These are phyloP conservation scores for Collariella sp. DNA, from an alignment of 495 filamentous ascomycete species.

Conservation along the genomic window DNA sequence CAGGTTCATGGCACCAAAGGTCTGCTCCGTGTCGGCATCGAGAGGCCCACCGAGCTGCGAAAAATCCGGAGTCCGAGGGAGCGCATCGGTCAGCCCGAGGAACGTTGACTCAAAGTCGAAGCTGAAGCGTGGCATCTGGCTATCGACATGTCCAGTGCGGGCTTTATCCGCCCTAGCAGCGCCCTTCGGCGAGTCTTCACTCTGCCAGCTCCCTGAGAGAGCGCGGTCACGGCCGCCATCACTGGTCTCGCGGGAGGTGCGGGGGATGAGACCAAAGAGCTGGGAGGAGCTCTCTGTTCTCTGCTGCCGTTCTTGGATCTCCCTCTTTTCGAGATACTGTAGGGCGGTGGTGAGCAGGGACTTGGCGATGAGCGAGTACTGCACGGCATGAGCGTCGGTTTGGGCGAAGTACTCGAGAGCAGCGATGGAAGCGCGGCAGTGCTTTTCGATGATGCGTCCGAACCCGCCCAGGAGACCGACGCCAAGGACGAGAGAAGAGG, in stretches of 20 bases:
- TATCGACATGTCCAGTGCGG: background rate
- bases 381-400: constrained; percentile 35
- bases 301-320: constrained; percentile 30
- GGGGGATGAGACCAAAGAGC: constrained; percentile 36
- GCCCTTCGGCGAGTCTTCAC: background rate
- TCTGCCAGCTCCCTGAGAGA: background rate
- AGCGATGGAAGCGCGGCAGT: constrained; percentile 31
- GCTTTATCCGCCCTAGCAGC: background rate
- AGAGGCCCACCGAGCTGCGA: constrained; percentile 18
- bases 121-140: constrained; percentile 9
- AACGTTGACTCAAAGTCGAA: constrained; percentile 26
- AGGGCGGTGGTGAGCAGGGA: constrained; percentile 34
- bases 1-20: constrained; percentile 35
- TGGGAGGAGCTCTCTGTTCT: constrained; percentile 37
- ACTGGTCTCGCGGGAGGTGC: background rate
- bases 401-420: constrained; percentile 37
- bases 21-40: constrained; percentile 27
- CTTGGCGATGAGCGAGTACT: constrained; percentile 40
- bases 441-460: constrained; percentile 38
- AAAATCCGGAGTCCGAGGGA: constrained; percentile 20
- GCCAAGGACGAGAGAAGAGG: constrained; percentile 38
- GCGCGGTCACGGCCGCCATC: background rate
- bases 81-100: constrained; percentile 17
- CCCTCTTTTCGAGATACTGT: constrained; percentile 31
- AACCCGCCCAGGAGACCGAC: constrained; percentile 37